These are phyloP conservation scores for Sarcomyxa edulis DNA, from an alignment of 768 basidiomycete genomes.

Conservation along the genomic window DNA sequence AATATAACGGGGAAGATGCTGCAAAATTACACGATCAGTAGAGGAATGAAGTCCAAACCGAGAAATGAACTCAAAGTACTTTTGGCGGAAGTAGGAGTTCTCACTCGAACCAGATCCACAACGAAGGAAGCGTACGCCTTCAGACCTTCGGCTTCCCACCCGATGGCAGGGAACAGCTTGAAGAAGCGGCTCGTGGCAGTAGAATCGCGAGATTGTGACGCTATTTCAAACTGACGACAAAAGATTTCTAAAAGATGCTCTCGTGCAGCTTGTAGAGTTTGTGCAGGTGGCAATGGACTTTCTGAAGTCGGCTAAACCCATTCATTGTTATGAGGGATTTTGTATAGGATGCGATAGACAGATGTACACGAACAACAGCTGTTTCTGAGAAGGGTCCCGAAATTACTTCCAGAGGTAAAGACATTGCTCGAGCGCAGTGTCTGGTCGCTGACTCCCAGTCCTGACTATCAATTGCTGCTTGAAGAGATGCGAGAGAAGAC, in stretches of 20 bases:
- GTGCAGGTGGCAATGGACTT: slow-evolving; percentile 78
- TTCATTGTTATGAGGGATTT: slow-evolving; percentile 5
- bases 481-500: slow-evolving; percentile 35
- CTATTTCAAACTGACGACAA: slow-evolving; percentile 72
- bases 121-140: slow-evolving; percentile 93
- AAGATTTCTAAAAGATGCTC: slow-evolving; percentile 75
- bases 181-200: slow-evolving; percentile 90
- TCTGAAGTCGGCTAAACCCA: slow-evolving; percentile 78
- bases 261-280: slow-evolving; percentile 74
- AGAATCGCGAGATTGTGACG: slow-evolving; percentile 77
- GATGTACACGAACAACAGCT: slow-evolving; percentile 64
- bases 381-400: slow-evolving; percentile 81
- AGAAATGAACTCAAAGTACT: slow-evolving; percentile 39
- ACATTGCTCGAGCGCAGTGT: slow-evolving; percentile 88
- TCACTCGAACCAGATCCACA: slow-evolving; percentile 78
- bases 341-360: neutral
- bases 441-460: slow-evolving; percentile 97
- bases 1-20: slow-evolving; percentile 93
- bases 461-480: slow-evolving; percentile 76
- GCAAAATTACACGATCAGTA: slow-evolving; percentile 10
- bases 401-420: slow-evolving; percentile 71
- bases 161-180: slow-evolving; percentile 94
- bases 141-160: slow-evolving; percentile 89
- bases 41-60: no score
- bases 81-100: slow-evolving; percentile 76